A percentile compares a stretch with the other conserved stretches of the same genome.
Conservation (phyloP, 352 stramenopile genomes). For the Phytopythium montanum region DNA sequence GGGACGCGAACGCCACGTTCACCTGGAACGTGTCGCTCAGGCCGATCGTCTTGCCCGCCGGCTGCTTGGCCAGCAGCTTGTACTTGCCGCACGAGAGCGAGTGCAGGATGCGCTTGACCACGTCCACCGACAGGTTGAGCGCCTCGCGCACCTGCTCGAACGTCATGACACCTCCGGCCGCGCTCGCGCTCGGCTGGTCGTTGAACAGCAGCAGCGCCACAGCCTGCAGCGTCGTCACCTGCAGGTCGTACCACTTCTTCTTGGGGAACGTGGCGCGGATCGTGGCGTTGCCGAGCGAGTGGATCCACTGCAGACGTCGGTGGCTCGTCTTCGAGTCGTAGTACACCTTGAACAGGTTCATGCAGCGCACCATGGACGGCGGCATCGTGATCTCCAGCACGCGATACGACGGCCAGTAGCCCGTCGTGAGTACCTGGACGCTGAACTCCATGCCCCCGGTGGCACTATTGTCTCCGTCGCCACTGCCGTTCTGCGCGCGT, state of each 20-base stretch:
- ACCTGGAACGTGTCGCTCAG: conserved; percentile 93
- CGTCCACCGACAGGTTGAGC: conserved; percentile 94
- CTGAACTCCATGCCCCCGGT: conserved; percentile 90
- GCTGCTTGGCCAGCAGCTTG: conserved; percentile 96
- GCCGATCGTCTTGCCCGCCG: conserved; percentile 93
- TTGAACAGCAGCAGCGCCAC: conserved; percentile 96
- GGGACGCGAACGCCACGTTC: conserved; percentile 94
- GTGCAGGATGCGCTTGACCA: conserved; percentile 98
- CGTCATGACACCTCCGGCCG: conserved; percentile 69
- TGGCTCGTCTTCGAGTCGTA: conserved; percentile 94
- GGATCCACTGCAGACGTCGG: conserved; percentile 95
- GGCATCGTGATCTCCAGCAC: conserved; percentile 95
- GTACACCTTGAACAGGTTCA: conserved; percentile 96
- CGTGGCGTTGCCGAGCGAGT: conserved; percentile 96
- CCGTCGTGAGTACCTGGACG: conserved; percentile 98
- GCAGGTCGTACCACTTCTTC: conserved; percentile 96
- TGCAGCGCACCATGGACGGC: conserved; percentile 91
- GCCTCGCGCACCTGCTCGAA: conserved; percentile 91
- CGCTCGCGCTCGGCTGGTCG: conserved; percentile 25
- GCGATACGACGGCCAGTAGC: conserved; percentile 99
- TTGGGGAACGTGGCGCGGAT: conserved; percentile 80
- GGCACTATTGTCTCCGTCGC: conserved; percentile 18
- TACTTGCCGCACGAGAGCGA: conserved; percentile 98
- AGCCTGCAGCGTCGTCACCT: conserved; percentile 97
- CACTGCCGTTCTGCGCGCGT: conserved; percentile 40